phyloP scores from a whole-genome alignment of 192 early-diverging fungal genomes.

The Gamsiella multidivaricata region DNA sequence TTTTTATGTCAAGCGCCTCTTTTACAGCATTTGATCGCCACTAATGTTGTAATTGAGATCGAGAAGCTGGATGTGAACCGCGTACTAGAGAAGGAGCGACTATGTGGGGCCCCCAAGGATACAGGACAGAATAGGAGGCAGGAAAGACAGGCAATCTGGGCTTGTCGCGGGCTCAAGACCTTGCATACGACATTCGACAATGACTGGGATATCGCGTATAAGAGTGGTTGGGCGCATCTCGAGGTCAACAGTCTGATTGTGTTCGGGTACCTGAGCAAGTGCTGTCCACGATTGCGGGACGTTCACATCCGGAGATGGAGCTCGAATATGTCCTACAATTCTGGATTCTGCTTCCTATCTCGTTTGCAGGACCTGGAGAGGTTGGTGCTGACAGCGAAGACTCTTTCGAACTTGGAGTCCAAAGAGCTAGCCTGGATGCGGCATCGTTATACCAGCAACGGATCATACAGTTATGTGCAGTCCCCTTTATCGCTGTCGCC shows the following conservation, averaged over 20 bases:
- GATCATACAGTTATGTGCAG: too few species aligned
- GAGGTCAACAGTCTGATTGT: constrained; percentile 4
- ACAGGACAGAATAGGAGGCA: too few species aligned
- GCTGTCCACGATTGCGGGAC: background rate
- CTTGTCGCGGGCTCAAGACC: background rate
- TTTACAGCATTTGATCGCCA: constrained; percentile 3
- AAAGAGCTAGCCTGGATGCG: background rate
- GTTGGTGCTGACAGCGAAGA: background rate
- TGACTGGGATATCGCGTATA: background rate
- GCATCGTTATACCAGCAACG: background rate
- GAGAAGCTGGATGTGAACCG: constrained; percentile 9
- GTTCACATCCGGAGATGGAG: background rate
- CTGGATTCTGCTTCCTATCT: constrained; percentile 10
- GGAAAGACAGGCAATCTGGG: background rate
- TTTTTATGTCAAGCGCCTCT: constrained; percentile 1
- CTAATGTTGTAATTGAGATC: constrained; percentile 1
- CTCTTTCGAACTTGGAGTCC: background rate
- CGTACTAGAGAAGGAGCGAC: background rate
- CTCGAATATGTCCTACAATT: background rate
- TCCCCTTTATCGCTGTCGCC: too few species aligned
- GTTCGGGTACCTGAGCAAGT: constrained; percentile 16
- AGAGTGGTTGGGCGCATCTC: background rate
- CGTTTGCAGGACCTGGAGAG: background rate
- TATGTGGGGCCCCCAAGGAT: too few species aligned
- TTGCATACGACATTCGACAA: constrained; percentile 1